Base-by-base conservation (phyloP, 1,284 basidiomycete genomes). In the Cryptococcus wingfieldii region DNA sequence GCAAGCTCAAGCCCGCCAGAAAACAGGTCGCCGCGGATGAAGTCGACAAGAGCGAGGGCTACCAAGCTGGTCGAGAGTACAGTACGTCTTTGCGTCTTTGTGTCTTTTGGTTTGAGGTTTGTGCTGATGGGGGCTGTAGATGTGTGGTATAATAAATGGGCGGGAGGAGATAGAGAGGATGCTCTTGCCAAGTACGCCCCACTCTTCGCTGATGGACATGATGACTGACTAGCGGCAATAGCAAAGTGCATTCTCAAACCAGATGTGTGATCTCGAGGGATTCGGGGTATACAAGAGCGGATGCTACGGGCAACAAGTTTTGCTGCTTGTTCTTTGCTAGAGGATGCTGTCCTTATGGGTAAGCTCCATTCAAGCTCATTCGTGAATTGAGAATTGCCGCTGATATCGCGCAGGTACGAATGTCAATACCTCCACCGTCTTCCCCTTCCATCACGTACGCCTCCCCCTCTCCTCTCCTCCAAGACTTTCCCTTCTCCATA, bases 91-190 rank as follows among this genome's bases (percentile, higher is more conserved):
- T n/a, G n/a, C n/a, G n/a, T n/a, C 14, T 19, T 38, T 37, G 27
- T 43, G n/a, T n/a, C 25, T 34, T 28, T 13, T 45, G 14, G 38
- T 19, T 7, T n/a, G n/a, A n/a, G 13, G 25, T 39, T 39, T 16
- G 12, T 23, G 46, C 66, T 76, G 51, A 65, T 54, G 50, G 23
- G 23, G 38, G 53, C 2, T 42, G 5, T 67, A 91, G 94, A 98
- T 76, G 89, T 96, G 57, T 98, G 95, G 95, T 98, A 98, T 78
- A 96, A 98, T 78, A 98, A 98, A 79, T 98, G 93, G 90, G 92
- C 93, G 38, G 89, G 93, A 60, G 92, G 92, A 56, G 92, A 96
- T 72, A 83, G 90, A 50, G 93, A 95, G 76, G 93, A 96, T 70
- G 88, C 85, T 59, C 90, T 94, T 70, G 93, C 90, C 45, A 91